Base-by-base conservation (phyloP, 169 alveolate species). In the Toxoplasma gondii region DNA sequence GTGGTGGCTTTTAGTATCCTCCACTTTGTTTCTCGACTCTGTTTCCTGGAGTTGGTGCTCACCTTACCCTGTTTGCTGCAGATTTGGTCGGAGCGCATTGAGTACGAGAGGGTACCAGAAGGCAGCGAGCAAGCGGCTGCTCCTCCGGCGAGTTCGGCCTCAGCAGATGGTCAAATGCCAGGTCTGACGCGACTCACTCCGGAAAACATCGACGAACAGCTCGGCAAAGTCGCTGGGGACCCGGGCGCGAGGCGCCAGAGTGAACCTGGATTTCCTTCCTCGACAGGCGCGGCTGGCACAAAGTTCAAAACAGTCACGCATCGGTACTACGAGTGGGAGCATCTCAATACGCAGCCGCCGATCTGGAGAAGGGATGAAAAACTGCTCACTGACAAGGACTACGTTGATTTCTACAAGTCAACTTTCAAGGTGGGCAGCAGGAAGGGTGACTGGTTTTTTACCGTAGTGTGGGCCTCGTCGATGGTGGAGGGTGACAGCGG, bases 341-440 rank as follows among this genome's bases (percentile, higher is more conserved):
- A 97, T 74, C 97, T 99, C 92, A 99, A 99, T 96, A 99, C 99
- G 45, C 98, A 98, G 94, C 99, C 99, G 96, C 99, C 99, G 12
- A 99, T 99, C 82, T 99, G 99, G 99, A 95, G 98, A 87, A 97
- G 99, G 92, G 97, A 98, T 84, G 98, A 98, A 95, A 98, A 98
- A 69, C 99, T 99, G 86, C 98, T 99, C 86, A 96, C 99, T 0
- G 99, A 98, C 83, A 99, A 98, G 81, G 99, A 99, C 94, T 99
- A 99, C 97, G 94, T 94, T 91, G 97, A 97, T 64, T 99, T 99
- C 97, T 99, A 98, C 96, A 98, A 99, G 97, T 98, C 99, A 34
- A 97, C 99, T 87, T 96, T 99, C 49, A 99, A 99, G 95, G 95
- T 84, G 43, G 70, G 88, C 29, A 31, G 31, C 7, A 27, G 5